phyloP scores from a whole-genome alignment of 495 filamentous ascomycete species.

The Emericellopsis terricola region DNA sequence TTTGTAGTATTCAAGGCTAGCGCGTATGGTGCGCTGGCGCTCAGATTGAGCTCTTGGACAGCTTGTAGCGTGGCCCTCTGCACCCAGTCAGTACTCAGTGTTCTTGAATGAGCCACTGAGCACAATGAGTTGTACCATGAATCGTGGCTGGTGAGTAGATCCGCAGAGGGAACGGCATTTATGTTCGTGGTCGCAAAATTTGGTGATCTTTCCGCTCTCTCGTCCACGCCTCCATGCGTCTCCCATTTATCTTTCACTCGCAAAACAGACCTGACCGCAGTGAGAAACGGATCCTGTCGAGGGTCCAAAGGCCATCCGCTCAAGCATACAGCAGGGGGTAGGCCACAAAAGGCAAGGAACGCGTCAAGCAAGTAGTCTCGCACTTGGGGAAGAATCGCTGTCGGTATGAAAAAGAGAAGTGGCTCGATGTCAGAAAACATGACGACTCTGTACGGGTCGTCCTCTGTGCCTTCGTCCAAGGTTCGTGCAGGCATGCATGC shows the following conservation, averaged over 20 bases:
- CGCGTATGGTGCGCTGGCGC: constrained; percentile 48
- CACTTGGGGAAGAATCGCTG: constrained; percentile 11
- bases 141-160: constrained; percentile 16
- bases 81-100: constrained; percentile 27
- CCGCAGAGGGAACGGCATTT: constrained; percentile 13
- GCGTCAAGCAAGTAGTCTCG: constrained; percentile 37
- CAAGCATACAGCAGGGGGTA: constrained; percentile 32
- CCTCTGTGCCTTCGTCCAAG: constrained; percentile 13
- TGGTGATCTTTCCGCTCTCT: constrained; percentile 10
- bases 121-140: constrained; percentile 20
- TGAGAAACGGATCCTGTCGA: constrained; percentile 19
- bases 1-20: constrained; percentile 50
- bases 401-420: constrained; percentile 36
- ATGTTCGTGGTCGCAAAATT: constrained; percentile 17
- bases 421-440: constrained; percentile 58
- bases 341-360: constrained; percentile 50
- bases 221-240: constrained; percentile 3
- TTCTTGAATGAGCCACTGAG: neutral
- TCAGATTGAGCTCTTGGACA: constrained; percentile 18
- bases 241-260: constrained; percentile 1
- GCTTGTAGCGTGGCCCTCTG: constrained; percentile 37
- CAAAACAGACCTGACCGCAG: constrained; percentile 4
- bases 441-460: constrained; percentile 3
- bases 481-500: constrained; percentile 46
- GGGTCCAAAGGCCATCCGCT: constrained; percentile 4